Base-by-base conservation (phyloP, 768 basidiomycete species). In the Omphalotus guepiniiformis region DNA sequence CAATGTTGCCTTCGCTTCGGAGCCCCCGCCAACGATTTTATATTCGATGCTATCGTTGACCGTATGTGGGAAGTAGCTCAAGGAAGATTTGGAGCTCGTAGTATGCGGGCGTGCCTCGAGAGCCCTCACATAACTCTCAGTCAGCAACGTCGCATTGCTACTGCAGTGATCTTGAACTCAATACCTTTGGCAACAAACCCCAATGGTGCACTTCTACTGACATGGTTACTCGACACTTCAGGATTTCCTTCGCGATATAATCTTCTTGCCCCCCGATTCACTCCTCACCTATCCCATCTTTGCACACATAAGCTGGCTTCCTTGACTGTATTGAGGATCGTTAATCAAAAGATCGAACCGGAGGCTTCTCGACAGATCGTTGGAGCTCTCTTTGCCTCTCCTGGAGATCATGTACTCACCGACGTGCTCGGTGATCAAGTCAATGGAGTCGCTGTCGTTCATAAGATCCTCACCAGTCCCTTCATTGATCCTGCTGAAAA, bases 51-150 rank as follows among this genome's bases (percentile, higher is more conserved):
- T 23, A 97, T 98, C 74, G 85, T 90, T 38, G 95, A 98, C 65
- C 89, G 96, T 32, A 87, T 96, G 71, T 98, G 96, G 93, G 96
- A 98, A 69, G 78, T 99, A 44, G 95, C 93, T 0, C 95, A 97
- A 69, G 95, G 95, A 19, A 84, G 96, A 27, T 99, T 96, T 58
- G 96, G 96, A 45, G 96, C 96, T 38, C 85, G 96, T 40, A 94
- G 93, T 61, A 95, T 98, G 88, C 80, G 95, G 53, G 94, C 96
- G 9, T 96, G 94, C 63, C 76, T 98, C 16, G 96, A 98, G 66
- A 93, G 84, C 63, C 82, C 88, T 27, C 82, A 88, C 58, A 88
- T 95, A 36, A 91, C 79, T 19, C 54, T 88, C 49, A 91, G 84
- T 61, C 94, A 98, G 62, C 89, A 93, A 69, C 93, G 95, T 62